Percentiles rank a stretch among this genome's conserved stretches.
Conservation (phyloP, 1,284 basidiomycete genomes). For the Puccinia triticina region DNA sequence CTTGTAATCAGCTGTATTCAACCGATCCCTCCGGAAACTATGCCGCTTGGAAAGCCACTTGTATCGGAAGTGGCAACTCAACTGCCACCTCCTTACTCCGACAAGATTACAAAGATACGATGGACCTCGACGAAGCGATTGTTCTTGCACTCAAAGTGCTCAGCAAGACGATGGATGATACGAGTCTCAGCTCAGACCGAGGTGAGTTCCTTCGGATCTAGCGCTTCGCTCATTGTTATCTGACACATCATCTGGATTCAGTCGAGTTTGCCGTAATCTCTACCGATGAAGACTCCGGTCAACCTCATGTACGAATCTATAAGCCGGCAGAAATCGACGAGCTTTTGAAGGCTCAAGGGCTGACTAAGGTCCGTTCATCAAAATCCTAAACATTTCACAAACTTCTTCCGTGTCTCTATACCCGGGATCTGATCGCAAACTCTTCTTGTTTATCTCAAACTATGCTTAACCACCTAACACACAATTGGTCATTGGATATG, state of each 20-base stretch:
- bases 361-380: slow-evolving; percentile 45
- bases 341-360: slow-evolving; percentile 53
- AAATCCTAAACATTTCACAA: background rate
- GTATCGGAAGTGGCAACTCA: slow-evolving; percentile 94
- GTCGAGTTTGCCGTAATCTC: slow-evolving; percentile 96
- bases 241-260: slow-evolving; percentile 59
- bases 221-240: background rate
- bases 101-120: slow-evolving; percentile 98
- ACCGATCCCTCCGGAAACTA: slow-evolving; percentile 99
- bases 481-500: background rate
- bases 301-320: slow-evolving; percentile 90
- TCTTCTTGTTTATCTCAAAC: background rate
- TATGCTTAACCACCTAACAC: background rate
- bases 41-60: slow-evolving; percentile 98
- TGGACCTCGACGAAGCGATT: slow-evolving; percentile 86
- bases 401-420: background rate
- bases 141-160: slow-evolving; percentile 87
- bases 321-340: slow-evolving; percentile 86
- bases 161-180: slow-evolving; percentile 99
- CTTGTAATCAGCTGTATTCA: slow-evolving; percentile 74
- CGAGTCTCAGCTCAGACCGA: slow-evolving; percentile 91
- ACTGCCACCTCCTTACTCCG: slow-evolving; percentile 90
- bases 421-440: background rate
- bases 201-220: slow-evolving; percentile 65
- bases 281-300: slow-evolving; percentile 73